A percentile compares a stretch with the other conserved stretches of the same genome.
Evolutionary conservation across 768 basidiomycete genomes (phyloP).

Genomic region (Lentinula aciculospora): DNA sequence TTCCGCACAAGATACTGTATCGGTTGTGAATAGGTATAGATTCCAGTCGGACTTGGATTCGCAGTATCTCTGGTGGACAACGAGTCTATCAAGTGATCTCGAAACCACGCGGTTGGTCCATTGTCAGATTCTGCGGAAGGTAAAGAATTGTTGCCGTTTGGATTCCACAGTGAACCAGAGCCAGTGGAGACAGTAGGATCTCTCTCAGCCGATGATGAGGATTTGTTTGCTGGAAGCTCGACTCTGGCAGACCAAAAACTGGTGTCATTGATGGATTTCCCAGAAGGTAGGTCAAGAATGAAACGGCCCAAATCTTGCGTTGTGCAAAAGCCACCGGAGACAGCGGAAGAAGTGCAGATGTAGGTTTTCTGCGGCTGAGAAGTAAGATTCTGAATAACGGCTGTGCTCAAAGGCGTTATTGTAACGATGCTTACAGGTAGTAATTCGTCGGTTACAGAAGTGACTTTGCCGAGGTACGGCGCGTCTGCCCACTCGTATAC

Average conservation of each 20-base stretch:
- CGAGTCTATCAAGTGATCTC: slow-evolving; percentile 4
- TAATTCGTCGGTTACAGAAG: slow-evolving; percentile 44
- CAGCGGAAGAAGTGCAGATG: slow-evolving; percentile 83
- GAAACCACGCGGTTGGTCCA: slow-evolving; percentile 41
- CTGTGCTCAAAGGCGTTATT: background rate
- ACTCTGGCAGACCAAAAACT: slow-evolving; percentile 88
- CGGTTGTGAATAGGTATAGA: slow-evolving; percentile 57
- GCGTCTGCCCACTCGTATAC: slow-evolving; percentile 96
- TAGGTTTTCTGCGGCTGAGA: slow-evolving; percentile 75
- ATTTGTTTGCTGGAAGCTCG: slow-evolving; percentile 41
- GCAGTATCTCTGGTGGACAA: slow-evolving; percentile 18
- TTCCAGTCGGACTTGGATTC: slow-evolving; percentile 45
- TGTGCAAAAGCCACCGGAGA: slow-evolving; percentile 66
- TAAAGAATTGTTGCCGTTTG: slow-evolving; percentile 34
- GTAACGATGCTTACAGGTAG: slow-evolving; percentile 53
- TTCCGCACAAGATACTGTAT: slow-evolving; percentile 80
- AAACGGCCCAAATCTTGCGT: slow-evolving; percentile 77
- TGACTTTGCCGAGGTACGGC: slow-evolving; percentile 71
- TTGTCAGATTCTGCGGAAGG: slow-evolving; percentile 27
- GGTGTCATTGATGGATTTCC: slow-evolving; percentile 60
- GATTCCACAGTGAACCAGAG: slow-evolving; percentile 1
- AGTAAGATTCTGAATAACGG: slow-evolving; percentile 10
- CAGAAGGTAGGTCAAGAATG: slow-evolving; percentile 71
- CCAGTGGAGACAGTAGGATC: slow-evolving; percentile 6
- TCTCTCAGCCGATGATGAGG: background rate